These are phyloP conservation scores for Aspergillus neotritici DNA, from an alignment of 2,329 filamentous ascomycete genomes.

Conservation along the genomic window DNA sequence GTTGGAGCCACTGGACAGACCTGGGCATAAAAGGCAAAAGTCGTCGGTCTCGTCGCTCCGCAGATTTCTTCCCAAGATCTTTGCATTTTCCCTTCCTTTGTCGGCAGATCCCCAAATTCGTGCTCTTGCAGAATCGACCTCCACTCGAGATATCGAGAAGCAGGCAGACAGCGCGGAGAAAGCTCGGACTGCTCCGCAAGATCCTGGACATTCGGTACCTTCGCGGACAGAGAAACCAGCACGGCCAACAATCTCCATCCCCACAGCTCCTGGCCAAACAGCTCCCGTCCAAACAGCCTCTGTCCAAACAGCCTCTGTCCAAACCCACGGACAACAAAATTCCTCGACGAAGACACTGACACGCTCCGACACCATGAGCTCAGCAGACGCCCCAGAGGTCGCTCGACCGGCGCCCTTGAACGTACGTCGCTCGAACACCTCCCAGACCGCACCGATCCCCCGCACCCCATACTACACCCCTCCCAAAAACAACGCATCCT, in stretches of 20 bases:
- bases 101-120: slow-evolving; percentile 35
- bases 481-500: slow-evolving; percentile 23
- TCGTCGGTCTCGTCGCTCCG: slow-evolving; percentile 33
- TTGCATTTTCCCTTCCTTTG: slow-evolving; percentile 25
- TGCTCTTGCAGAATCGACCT: slow-evolving; percentile 26
- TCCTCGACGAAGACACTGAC: slow-evolving; percentile 2
- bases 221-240: slow-evolving; percentile 2
- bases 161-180: slow-evolving; percentile 13
- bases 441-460: slow-evolving; percentile 13
- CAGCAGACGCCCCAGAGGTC: slow-evolving; percentile 33
- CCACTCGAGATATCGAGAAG: slow-evolving; percentile 25
- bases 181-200: slow-evolving; percentile 6
- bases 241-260: neutral
- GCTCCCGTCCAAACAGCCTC: neutral
- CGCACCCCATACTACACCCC: slow-evolving; percentile 18
- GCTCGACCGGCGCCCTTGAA: slow-evolving; percentile 22
- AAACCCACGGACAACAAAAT: neutral
- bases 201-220: neutral
- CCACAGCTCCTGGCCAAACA: neutral
- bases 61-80: slow-evolving; percentile 29
- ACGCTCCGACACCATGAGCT: slow-evolving; percentile 29
- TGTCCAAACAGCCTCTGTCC: neutral
- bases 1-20: slow-evolving; percentile 17
- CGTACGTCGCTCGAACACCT: slow-evolving; percentile 23
- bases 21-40: slow-evolving; percentile 26